phyloP scores from a whole-genome alignment of 306 rosid species.

The Dalbergia cultrata region DNA sequence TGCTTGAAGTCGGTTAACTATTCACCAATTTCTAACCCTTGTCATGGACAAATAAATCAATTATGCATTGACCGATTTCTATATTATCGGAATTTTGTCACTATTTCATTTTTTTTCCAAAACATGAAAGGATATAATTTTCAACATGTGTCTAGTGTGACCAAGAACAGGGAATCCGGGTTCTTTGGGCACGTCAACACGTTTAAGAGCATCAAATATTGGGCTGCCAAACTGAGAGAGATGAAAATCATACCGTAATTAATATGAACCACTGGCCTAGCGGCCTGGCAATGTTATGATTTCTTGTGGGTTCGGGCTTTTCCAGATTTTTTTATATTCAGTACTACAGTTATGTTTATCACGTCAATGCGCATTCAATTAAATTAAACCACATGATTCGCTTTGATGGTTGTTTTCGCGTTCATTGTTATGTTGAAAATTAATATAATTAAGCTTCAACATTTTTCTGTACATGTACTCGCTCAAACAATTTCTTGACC shows the following conservation, averaged over 20 bases:
- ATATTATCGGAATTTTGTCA: too few species aligned
- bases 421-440: neutral
- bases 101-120: too few species aligned
- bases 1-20: too few species aligned
- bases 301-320: neutral
- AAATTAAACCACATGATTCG: neutral
- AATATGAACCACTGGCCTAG: neutral
- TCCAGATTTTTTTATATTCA: neutral
- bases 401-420: neutral
- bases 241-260: conserved; percentile 56
- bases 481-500: too few species aligned
- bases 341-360: too few species aligned
- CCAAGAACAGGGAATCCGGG: conserved; percentile 55
- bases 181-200: conserved; percentile 45
- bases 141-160: conserved; percentile 62
- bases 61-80: too few species aligned
- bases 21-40: too few species aligned
- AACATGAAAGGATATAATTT: too few species aligned
- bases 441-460: neutral
- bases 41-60: too few species aligned
- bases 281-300: too few species aligned
- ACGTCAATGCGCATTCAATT: neutral
- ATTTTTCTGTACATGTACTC: neutral
- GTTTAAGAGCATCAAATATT: conserved; percentile 42
- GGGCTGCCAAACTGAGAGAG: conserved; percentile 38